Percentiles rank a stretch among this genome's conserved stretches.
Evolutionary conservation across 352 stramenopile genomes (phyloP).

Genomic region (Phytophthora citricola): DNA sequence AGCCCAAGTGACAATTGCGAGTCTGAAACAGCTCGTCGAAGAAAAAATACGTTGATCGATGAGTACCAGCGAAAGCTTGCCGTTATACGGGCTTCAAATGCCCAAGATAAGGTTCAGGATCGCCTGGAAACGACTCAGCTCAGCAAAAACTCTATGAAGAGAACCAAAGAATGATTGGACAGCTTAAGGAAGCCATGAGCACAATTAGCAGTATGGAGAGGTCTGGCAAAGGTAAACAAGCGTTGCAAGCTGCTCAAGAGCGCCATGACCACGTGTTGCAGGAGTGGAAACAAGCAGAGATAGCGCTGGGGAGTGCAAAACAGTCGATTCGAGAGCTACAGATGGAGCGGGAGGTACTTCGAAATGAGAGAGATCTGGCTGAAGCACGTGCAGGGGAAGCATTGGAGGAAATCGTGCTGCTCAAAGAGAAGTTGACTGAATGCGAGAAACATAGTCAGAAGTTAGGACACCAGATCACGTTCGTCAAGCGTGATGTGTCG

Average conservation of each 20-base stretch:
- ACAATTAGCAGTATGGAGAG: conserved; percentile 73
- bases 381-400: conserved; percentile 83
- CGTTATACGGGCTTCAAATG: conserved; percentile 51
- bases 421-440: conserved; percentile 49
- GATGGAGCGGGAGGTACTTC: conserved; percentile 52
- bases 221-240: conserved; percentile 61
- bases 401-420: conserved; percentile 81
- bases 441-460: conserved; percentile 48
- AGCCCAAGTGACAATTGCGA: conserved; percentile 80
- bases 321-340: conserved; percentile 71
- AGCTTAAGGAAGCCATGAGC: conserved; percentile 73
- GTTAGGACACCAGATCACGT: conserved; percentile 55
- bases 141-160: conserved; percentile 82
- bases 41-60: conserved; percentile 73
- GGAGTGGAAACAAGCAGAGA: conserved; percentile 79
- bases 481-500: conserved; percentile 47
- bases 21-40: conserved; percentile 77
- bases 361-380: conserved; percentile 71
- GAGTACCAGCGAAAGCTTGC: conserved; percentile 70
- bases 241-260: conserved; percentile 66
- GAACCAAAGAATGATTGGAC: conserved; percentile 75
- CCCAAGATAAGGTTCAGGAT: conserved; percentile 57
- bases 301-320: conserved; percentile 53
- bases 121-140: conserved; percentile 60
- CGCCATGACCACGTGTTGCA: conserved; percentile 69